These are phyloP conservation scores for Viola pubescens DNA, from an alignment of 441 rosid species.

Conservation along the genomic window DNA sequence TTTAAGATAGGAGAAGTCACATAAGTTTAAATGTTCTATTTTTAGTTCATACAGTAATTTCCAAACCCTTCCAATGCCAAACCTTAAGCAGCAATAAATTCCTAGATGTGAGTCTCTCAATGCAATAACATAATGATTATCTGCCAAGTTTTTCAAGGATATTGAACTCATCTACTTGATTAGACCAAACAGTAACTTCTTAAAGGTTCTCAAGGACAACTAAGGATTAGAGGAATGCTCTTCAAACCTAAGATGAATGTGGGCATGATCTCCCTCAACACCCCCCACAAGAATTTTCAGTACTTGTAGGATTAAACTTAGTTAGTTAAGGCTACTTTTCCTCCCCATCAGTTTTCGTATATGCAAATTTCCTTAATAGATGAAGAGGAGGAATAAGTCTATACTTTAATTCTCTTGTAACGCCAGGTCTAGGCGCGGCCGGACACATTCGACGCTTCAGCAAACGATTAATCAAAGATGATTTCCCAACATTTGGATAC, in stretches of 20 bases:
- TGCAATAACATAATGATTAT: too few relatives aligned
- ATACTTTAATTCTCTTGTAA: slow-evolving; percentile 79
- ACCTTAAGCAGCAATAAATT: background rate
- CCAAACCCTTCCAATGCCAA: background rate
- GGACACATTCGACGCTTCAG: slow-evolving; percentile 81
- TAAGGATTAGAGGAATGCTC: too few relatives aligned
- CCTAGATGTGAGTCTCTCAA: background rate
- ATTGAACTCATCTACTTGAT: too few relatives aligned
- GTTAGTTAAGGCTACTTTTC: background rate
- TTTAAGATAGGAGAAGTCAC: background rate
- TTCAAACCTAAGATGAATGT: too few relatives aligned
- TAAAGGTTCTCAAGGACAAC: too few relatives aligned
- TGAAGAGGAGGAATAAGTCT: slow-evolving; percentile 10
- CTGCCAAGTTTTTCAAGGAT: too few relatives aligned
- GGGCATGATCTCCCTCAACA: too few relatives aligned
- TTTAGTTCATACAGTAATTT: background rate
- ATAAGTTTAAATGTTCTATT: background rate
- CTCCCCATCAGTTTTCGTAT: background rate
- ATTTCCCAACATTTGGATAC: slow-evolving; percentile 94
- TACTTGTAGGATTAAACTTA: background rate
- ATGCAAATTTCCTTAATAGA: slow-evolving; percentile 1
- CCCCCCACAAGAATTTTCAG: background rate
- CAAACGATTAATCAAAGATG: slow-evolving; percentile 83
- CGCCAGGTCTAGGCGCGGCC: slow-evolving; percentile 95
- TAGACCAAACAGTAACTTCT: too few relatives aligned